Base-by-base conservation (phyloP, 345 rosid genomes). In the Salix arbutifolia region DNA sequence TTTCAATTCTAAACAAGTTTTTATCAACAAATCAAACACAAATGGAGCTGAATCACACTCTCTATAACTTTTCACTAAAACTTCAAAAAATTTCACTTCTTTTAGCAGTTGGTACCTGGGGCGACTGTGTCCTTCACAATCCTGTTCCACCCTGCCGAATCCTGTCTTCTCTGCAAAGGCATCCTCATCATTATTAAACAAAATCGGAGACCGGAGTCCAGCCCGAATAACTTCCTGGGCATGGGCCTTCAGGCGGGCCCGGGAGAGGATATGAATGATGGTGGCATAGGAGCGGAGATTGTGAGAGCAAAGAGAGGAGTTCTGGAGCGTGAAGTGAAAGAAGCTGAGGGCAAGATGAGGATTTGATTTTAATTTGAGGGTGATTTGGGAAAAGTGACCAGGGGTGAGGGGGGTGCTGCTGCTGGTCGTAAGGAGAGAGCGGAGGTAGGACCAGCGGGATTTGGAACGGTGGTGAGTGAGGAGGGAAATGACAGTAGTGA, bases 11-110 rank as follows among this genome's bases (percentile, higher is more conserved):
- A 95, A 82, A 75, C 95, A 91, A 70, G 89, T 79, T 72, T 84
- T 86, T 23, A 92, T 80, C 85, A 92, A 77, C 86, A 91, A 74
- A 85, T 90, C 96, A 56, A 91, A 89, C 76, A 95, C 97, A 69
- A 93, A 93, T 0, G 96, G 99, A 10, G 99, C 94, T 61, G 97
- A 93, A n/a, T 89, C 95, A 70, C 96, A 92, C 78, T 86, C 86
- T 56, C 88, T 88, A 44, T 92, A 91, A 8, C 87, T 90, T 83
- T 87, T 85, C 7, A 85, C 85, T 37, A 92, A 65, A 73, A 83
- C 44, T 38, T 85, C 75, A 53, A 89, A 89, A 58, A 90, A 73
- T 75, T 75, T 85, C 60, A 79, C 11, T 21, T 53, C 25, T 53
- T 53, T 53, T 53, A 19, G 60, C 25, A 4, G 3, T 0, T 53